Percentiles rank a stretch among this genome's conserved stretches.
These are phyloP conservation scores for Chalaropsis thielavioides DNA, from an alignment of 2,329 filamentous ascomycete genomes.

Conservation along the genomic window DNA sequence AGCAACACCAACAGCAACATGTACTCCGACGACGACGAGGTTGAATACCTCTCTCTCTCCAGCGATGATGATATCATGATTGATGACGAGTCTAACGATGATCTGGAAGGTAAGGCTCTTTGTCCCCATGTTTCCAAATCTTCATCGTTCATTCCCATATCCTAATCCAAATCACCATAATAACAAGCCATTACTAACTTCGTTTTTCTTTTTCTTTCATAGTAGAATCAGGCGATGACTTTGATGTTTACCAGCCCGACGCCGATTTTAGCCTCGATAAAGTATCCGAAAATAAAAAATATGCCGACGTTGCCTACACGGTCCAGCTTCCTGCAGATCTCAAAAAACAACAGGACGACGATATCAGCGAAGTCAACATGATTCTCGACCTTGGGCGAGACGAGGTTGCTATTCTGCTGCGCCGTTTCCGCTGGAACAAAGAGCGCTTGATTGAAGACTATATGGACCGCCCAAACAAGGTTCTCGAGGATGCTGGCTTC, in stretches of 20 bases:
- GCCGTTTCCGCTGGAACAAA: slow-evolving; percentile 90
- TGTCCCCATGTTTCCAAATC: not conserved
- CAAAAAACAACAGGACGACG: slow-evolving; percentile 66
- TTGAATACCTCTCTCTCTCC: slow-evolving; percentile 62
- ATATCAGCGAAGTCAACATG: slow-evolving; percentile 80
- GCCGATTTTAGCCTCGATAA: slow-evolving; percentile 25
- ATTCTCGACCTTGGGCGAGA: slow-evolving; percentile 82
- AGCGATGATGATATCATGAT: slow-evolving; percentile 54
- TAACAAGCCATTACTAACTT: not conserved
- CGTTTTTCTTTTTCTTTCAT: not conserved
- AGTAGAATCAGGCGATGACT: slow-evolving; percentile 17
- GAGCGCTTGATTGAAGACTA: slow-evolving; percentile 89
- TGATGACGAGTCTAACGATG: slow-evolving; percentile 28
- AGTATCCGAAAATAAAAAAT: slow-evolving; percentile 49
- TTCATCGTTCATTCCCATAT: no score
- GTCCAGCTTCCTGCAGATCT: slow-evolving; percentile 72
- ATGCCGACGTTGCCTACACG: slow-evolving; percentile 67
- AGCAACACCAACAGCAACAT: slow-evolving; percentile 43
- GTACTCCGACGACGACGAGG: slow-evolving; percentile 83
- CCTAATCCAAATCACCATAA: no score
- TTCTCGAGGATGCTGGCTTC: slow-evolving; percentile 73
- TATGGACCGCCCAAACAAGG: slow-evolving; percentile 72
- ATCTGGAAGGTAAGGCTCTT: slow-evolving; percentile 4
- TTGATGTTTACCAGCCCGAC: slow-evolving; percentile 11
- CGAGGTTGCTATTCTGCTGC: slow-evolving; percentile 76